Evolutionary conservation across 805 yeast genomes (phyloP).

Genomic region (Hanseniaspora valbyensis): DNA sequence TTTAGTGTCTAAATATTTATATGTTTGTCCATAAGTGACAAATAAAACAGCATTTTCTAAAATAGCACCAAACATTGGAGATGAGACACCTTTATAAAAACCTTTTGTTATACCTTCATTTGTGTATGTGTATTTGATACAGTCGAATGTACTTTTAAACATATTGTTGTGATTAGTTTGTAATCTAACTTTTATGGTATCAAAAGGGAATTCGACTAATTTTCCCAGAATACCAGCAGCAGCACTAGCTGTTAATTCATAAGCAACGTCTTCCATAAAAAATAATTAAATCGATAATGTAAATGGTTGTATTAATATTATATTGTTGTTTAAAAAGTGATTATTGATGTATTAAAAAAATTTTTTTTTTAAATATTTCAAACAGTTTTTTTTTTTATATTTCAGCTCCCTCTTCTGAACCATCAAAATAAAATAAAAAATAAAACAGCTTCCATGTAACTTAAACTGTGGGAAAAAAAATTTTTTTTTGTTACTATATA

Average conservation of each 20-base stretch:
- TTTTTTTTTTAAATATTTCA: too few species aligned
- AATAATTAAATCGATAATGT: too few species aligned
- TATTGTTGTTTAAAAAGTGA: too few species aligned
- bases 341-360: too few species aligned
- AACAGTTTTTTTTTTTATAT: too few species aligned
- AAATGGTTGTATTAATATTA: too few species aligned
- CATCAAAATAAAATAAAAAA: too few species aligned
- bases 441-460: too few species aligned
- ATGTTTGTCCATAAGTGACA: slow-evolving; percentile 46
- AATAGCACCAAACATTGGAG: slow-evolving; percentile 86
- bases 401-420: too few species aligned
- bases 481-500: too few species aligned
- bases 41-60: slow-evolving; percentile 76
- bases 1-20: slow-evolving; percentile 23
- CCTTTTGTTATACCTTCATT: slow-evolving; percentile 64
- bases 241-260: slow-evolving; percentile 26
- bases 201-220: slow-evolving; percentile 81
- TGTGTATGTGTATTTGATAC: slow-evolving; percentile 48
- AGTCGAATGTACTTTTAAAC: slow-evolving; percentile 51
- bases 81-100: slow-evolving; percentile 64
- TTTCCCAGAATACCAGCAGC: slow-evolving; percentile 75
- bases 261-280: slow-evolving; percentile 29
- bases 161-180: slow-evolving; percentile 58
- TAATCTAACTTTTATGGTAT: slow-evolving; percentile 79
- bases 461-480: too few species aligned